These are phyloP conservation scores for Jaenimonas drosophilae DNA, from an alignment of 208 protist genomes.

Conservation along the genomic window DNA sequence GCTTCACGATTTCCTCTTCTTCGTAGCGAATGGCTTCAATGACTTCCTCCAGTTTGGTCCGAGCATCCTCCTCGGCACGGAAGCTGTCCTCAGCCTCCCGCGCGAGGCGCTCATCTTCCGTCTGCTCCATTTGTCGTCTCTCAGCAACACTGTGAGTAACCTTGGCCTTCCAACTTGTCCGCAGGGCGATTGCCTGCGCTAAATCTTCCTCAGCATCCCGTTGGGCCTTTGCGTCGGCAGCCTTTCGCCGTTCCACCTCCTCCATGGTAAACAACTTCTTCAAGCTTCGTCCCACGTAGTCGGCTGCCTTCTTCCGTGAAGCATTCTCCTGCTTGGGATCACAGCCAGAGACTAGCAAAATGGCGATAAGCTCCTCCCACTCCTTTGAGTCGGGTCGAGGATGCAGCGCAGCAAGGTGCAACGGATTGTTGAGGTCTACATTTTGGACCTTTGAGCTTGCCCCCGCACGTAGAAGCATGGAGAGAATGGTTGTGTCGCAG, in stretches of 20 bases:
- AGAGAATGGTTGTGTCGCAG: slow-evolving; percentile 67
- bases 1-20: slow-evolving; percentile 59
- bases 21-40: slow-evolving; percentile 51
- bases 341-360: slow-evolving; percentile 63
- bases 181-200: slow-evolving; percentile 17
- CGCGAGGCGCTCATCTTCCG: slow-evolving; percentile 56
- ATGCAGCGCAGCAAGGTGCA: slow-evolving; percentile 74
- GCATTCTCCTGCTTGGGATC: slow-evolving; percentile 68
- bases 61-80: slow-evolving; percentile 62
- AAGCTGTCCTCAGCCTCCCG: slow-evolving; percentile 58
- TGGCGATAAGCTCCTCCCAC: slow-evolving; percentile 74
- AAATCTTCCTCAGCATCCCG: slow-evolving; percentile 33
- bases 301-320: slow-evolving; percentile 64
- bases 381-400: slow-evolving; percentile 66
- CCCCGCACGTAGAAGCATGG: slow-evolving; percentile 53
- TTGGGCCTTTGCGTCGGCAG: slow-evolving; percentile 17
- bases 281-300: slow-evolving; percentile 66
- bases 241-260: slow-evolving; percentile 37
- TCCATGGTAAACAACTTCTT: slow-evolving; percentile 75
- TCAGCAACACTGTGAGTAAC: slow-evolving; percentile 14
- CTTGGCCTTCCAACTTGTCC: slow-evolving; percentile 16
- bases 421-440: slow-evolving; percentile 65
- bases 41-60: slow-evolving; percentile 54
- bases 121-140: slow-evolving; percentile 12
- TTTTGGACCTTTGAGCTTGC: slow-evolving; percentile 59